A percentile compares a stretch with the other conserved stretches of the same genome.
phyloP scores from a whole-genome alignment of 148 eudicot genomes.

The Vaccinium macrocarpon region DNA sequence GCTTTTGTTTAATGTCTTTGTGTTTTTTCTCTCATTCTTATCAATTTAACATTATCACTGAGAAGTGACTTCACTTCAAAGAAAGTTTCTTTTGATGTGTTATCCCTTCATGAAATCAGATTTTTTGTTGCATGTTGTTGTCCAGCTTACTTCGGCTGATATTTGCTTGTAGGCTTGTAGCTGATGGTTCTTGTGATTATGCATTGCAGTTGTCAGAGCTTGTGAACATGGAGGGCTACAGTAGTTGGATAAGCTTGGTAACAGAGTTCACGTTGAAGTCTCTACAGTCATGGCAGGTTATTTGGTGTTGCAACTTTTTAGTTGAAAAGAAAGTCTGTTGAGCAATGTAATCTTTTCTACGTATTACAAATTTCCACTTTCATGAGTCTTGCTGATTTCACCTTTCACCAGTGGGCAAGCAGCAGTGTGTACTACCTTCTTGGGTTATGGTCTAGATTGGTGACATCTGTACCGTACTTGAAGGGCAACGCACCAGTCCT shows the following conservation, averaged over 20 bases:
- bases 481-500: slow-evolving; percentile 63
- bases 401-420: slow-evolving; percentile 74
- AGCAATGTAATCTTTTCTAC: neutral
- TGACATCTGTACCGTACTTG: slow-evolving; percentile 69
- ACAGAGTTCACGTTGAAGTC: slow-evolving; percentile 66
- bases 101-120: neutral
- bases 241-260: slow-evolving; percentile 55
- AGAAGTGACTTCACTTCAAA: neutral
- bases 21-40: neutral
- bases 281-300: slow-evolving; percentile 70
- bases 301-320: slow-evolving; percentile 11
- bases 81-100: neutral
- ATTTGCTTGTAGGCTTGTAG: neutral
- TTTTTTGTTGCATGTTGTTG: neutral
- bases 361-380: neutral
- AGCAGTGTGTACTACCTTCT: slow-evolving; percentile 90
- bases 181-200: neutral
- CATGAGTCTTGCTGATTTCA: slow-evolving; percentile 10
- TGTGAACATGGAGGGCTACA: slow-evolving; percentile 52
- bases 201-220: slow-evolving; percentile 51
- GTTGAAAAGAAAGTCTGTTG: neutral
- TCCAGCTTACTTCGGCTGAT: neutral
- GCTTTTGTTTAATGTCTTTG: neutral
- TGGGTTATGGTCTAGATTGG: slow-evolving; percentile 89
- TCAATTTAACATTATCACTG: neutral